phyloP scores from a whole-genome alignment of 2,329 filamentous ascomycete species.

The Fusarium sp. region DNA sequence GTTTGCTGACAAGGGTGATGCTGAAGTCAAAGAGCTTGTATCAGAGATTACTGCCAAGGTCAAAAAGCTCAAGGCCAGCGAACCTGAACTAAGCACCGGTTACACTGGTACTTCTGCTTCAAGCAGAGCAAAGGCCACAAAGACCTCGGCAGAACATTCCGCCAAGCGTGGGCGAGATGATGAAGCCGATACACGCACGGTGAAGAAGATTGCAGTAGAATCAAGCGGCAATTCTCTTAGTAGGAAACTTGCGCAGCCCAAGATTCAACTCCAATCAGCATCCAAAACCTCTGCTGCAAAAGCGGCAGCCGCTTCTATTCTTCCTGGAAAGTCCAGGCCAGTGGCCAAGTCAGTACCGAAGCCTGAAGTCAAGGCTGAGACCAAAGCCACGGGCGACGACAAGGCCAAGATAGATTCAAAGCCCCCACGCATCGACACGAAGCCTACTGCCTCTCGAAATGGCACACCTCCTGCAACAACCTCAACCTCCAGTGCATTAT shows the following conservation, averaged over 20 bases:
- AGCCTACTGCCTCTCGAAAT: slow-evolving; percentile 43
- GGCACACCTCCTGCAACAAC: slow-evolving; percentile 38
- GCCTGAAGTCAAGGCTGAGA: slow-evolving; percentile 44
- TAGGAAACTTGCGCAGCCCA: slow-evolving; percentile 53
- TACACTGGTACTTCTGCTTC: slow-evolving; percentile 54
- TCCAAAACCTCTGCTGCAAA: slow-evolving; percentile 47
- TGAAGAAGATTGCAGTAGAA: slow-evolving; percentile 56
- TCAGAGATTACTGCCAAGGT: slow-evolving; percentile 63
- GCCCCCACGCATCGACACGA: slow-evolving; percentile 45
- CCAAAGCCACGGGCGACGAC: slow-evolving; percentile 44
- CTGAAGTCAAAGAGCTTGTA: slow-evolving; percentile 69
- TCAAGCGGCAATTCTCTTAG: slow-evolving; percentile 50
- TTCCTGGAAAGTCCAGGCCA: slow-evolving; percentile 60
- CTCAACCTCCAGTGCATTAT: slow-evolving; percentile 50
- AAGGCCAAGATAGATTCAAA: slow-evolving; percentile 47
- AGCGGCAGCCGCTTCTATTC: slow-evolving; percentile 46
- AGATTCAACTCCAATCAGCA: slow-evolving; percentile 44
- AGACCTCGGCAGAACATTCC: slow-evolving; percentile 43
- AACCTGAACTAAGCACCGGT: slow-evolving; percentile 49
- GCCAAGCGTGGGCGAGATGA: slow-evolving; percentile 54
- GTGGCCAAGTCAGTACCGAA: slow-evolving; percentile 55
- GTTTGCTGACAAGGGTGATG: slow-evolving; percentile 71
- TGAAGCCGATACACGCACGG: slow-evolving; percentile 51
- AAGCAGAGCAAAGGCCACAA: slow-evolving; percentile 50
- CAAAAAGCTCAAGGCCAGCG: slow-evolving; percentile 52